Base-by-base conservation (phyloP, 23 red algal genomes). In the Gracilaria gracilis region DNA sequence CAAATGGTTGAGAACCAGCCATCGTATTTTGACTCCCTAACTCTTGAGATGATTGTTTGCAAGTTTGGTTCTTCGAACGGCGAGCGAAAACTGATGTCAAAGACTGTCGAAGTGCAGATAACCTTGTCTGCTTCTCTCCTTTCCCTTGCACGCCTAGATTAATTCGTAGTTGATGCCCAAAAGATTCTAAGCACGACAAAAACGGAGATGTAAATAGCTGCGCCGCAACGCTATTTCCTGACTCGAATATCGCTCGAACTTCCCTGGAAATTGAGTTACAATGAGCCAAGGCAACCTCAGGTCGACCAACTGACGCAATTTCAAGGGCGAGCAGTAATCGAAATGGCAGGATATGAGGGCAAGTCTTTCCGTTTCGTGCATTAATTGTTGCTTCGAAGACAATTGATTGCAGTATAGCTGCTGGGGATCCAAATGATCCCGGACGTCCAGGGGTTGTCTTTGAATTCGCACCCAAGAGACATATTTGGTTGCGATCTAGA, bases 221-320 rank as follows among this genome's bases (percentile, higher is more conserved):
- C 21, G 74, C 42, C 1, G 74, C 74, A 39, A 81, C 46, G 53
- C 37, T 44, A 32, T 75, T 64, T 23, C 74, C 73, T 12, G 87
- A 77, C 40, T 90, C 87, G 31, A 90, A 90, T n/a, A 90, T 53
- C 35, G 74, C 57, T 55, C 76, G 53, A 70, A 90, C 87, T 14
- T 51, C 37, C 21, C 14, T 54, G 12, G 76, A 64, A 11, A 90
- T 71, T 71, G 87, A 78, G 31, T 80, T 74, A 51, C 87, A 90
- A 55, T 90, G 87, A 12, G 47, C 59, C 51, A 90, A 55, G 2
- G 87, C 87, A 53, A 78, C 57, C 55, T 90, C 87, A 39, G 87
- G 29, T 49, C 74, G 87, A 4, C 87, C 87, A 44, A 79, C 58
- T n/a, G 87, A 47, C 9, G 71, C 71, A 65, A 90, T 90, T 23